Base-by-base conservation (phyloP, 179 eudicot genomes). In the Monotropa hypopitys region DNA sequence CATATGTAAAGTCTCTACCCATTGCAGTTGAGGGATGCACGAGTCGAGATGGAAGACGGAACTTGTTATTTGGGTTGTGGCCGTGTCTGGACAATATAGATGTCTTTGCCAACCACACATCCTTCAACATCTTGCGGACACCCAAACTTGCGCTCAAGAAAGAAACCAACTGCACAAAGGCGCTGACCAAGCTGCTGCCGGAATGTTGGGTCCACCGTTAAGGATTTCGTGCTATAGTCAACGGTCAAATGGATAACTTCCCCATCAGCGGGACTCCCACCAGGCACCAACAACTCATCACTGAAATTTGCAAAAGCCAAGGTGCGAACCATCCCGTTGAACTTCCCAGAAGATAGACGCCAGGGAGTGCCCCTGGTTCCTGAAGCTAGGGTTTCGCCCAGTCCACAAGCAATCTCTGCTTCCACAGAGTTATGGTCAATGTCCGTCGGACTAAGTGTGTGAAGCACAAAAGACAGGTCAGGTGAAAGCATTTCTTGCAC, bases 321-420 rank as follows among this genome's bases (percentile, higher is more conserved):
- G 2, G 97, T 89, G 15, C 82, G 76, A 33, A 94, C 92, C 11
- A 56, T 28, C 26, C 88, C 94, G 42, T 92, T 91, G 75, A 91
- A 84, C 72, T 92, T 94, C 11, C 94, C 94, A 13, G 84, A 82
- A 28, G 90, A 83, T 13, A 94, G 84, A 6, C 97, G 90, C 97
- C 98, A 94, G 0, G 98, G 98, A 9, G 98, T 94, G 12, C 98
- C 98, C 35, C 97, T 82, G 1, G 97, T 91, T 46, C 98, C 97
- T 0, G 97, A 88, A 15, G 98, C 97, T 30, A 94, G 88, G 3
- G 98, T 94, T 84, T 94, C 98, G 32, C 98, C 97, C 9, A 92
- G 92, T 26, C 98, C 98, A 18, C 97, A 87, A 50, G 97, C 98
- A 18, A 94, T 80, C 87, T 94, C 98, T 3, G 93, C 94, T 77